Percentiles rank a stretch among this genome's conserved stretches.
Conservation (phyloP, 345 rosid species). For the Hirschfeldia incana region DNA sequence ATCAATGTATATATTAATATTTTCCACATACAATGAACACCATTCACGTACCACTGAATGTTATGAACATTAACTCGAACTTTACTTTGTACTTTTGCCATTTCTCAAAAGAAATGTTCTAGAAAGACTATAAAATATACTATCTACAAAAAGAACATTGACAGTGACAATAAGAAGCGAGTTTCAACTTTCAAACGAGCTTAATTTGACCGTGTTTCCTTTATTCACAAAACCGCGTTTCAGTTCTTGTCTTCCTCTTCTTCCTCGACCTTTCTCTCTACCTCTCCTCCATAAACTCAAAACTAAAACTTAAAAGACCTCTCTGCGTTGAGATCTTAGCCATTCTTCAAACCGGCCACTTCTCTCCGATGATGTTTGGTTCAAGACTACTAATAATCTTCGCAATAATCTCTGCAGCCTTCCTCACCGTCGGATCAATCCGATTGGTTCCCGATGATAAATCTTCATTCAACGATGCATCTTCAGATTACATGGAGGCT, state of each 20-base stretch:
- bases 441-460: conserved; percentile 36
- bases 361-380: conserved; percentile 25
- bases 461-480: conserved; percentile 9
- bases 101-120: conserved; percentile 10
- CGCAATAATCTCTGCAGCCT: conserved; percentile 10
- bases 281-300: conserved; percentile 8
- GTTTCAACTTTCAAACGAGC: conserved; percentile 30
- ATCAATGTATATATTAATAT: neutral
- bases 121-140: neutral
- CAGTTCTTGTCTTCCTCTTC: conserved; percentile 29
- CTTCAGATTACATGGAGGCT: conserved; percentile 55
- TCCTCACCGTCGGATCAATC: conserved; percentile 39
- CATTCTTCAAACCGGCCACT: neutral
- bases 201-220: conserved; percentile 26
- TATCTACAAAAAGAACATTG: conserved; percentile 4
- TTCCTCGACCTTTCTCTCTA: conserved; percentile 11
- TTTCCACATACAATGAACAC: conserved; percentile 21
- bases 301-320: neutral
- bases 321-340: conserved; percentile 2
- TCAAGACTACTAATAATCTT: conserved; percentile 31
- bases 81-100: neutral
- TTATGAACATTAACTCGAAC: neutral
- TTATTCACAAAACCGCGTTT: conserved; percentile 39
- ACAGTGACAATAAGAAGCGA: conserved; percentile 25
- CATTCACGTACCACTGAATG: neutral